Percentiles rank a stretch among this genome's conserved stretches.
Conservation (phyloP, 208 protist species). For the Trypanosoma rangeli region DNA sequence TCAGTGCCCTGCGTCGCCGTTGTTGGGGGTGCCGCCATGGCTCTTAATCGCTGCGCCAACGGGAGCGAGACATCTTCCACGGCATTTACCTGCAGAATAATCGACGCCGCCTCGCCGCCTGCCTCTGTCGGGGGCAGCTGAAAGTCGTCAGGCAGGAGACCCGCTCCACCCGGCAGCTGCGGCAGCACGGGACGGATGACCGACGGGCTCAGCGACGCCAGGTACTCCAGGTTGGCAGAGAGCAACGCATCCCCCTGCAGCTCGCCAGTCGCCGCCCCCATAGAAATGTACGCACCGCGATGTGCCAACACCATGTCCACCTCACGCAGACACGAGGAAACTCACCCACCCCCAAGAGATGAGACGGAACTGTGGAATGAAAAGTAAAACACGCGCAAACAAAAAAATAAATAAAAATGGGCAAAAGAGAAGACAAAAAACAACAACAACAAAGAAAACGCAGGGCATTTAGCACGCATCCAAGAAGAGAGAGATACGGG, state of each 20-base stretch:
- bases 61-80: constrained; percentile 62
- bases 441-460: too few species aligned
- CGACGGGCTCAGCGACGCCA: constrained; percentile 21
- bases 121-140: neutral
- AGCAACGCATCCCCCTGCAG: constrained; percentile 16
- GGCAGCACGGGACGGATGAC: constrained; percentile 14
- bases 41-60: constrained; percentile 47
- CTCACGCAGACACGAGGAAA: neutral
- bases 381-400: too few species aligned
- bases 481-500: constrained; percentile 10
- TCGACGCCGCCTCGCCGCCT: neutral
- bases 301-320: neutral
- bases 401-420: too few species aligned
- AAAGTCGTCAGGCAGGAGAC: constrained; percentile 27
- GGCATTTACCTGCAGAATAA: constrained; percentile 61
- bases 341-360: too few species aligned
- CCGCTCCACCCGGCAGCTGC: constrained; percentile 13
- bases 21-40: constrained; percentile 27
- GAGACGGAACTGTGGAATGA: too few species aligned
- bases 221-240: constrained; percentile 27
- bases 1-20: neutral
- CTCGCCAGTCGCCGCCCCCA: constrained; percentile 1
- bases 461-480: too few species aligned
- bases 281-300: neutral
- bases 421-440: too few species aligned